These are phyloP conservation scores for Mycena haematopus DNA, from an alignment of 768 basidiomycete species.

Conservation along the genomic window DNA sequence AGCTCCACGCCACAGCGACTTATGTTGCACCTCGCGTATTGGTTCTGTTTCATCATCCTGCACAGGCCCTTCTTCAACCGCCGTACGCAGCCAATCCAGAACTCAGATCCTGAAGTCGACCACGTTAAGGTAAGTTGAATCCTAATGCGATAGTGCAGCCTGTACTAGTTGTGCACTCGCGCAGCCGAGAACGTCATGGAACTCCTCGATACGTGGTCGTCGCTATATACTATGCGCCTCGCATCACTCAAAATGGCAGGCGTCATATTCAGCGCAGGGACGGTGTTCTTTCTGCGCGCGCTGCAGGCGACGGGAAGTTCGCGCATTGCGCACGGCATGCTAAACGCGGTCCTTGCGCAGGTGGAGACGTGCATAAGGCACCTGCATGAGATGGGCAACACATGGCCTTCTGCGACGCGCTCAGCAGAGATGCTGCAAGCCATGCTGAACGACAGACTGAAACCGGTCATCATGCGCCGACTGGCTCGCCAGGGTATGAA, in stretches of 20 bases:
- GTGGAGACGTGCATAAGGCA: slow-evolving; percentile 20
- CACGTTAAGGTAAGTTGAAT: slow-evolving; percentile 24
- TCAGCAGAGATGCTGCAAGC: slow-evolving; percentile 9
- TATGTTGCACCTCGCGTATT: slow-evolving; percentile 43
- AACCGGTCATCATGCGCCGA: slow-evolving; percentile 17
- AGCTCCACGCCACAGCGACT: slow-evolving; percentile 38
- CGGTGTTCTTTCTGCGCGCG: slow-evolving; percentile 44
- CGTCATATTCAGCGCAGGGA: slow-evolving; percentile 46
- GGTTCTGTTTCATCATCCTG: slow-evolving; percentile 45
- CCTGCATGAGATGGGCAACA: slow-evolving; percentile 13
- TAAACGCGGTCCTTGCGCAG: slow-evolving; percentile 23
- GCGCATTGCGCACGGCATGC: slow-evolving; percentile 20
- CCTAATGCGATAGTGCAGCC: too few species aligned
- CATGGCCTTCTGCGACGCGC: slow-evolving; percentile 16
- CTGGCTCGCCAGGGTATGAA: slow-evolving; percentile 4
- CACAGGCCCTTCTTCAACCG: slow-evolving; percentile 41
- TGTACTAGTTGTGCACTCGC: slow-evolving; percentile 39
- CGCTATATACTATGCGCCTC: slow-evolving; percentile 44
- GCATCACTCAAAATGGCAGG: slow-evolving; percentile 44
- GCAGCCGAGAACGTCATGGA: slow-evolving; percentile 36
- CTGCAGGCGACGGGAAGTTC: slow-evolving; percentile 37
- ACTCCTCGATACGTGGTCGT: slow-evolving; percentile 40
- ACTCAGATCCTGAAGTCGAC: slow-evolving; percentile 19
- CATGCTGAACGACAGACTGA: slow-evolving; percentile 9
- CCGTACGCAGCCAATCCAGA: slow-evolving; percentile 1